phyloP scores from a whole-genome alignment of 2,329 filamentous ascomycete species.

The Harringtonia aguacate region DNA sequence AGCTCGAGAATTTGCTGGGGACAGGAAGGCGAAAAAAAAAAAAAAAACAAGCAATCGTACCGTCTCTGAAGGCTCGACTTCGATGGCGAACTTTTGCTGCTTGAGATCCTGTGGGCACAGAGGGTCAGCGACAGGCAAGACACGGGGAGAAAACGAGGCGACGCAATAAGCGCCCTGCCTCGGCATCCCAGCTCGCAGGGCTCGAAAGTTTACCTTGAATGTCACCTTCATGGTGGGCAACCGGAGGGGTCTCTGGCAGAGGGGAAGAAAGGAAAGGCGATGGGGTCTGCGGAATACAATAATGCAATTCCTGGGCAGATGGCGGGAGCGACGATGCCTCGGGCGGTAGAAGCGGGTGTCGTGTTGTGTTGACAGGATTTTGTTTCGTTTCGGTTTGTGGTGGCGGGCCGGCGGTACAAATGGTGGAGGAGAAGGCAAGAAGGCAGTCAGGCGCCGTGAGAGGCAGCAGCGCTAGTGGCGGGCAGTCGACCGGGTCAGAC shows the following conservation, averaged over 20 bases:
- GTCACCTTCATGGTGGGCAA: constrained; percentile 56
- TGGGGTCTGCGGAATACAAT: not conserved
- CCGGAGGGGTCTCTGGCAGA: not conserved
- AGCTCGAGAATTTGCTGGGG: constrained; percentile 2
- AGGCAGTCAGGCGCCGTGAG: not conserved
- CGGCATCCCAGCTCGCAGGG: not conserved
- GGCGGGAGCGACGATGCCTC: not conserved
- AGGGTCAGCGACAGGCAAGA: constrained; percentile 10
- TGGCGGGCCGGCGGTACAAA: no score
- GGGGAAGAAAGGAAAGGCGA: not conserved
- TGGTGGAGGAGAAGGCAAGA: no score
- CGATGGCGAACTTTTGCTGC: constrained; percentile 96
- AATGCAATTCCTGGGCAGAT: not conserved
- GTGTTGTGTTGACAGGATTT: no score
- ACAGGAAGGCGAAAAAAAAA: not conserved
- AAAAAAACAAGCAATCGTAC: constrained; percentile 41
- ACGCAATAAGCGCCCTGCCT: no score
- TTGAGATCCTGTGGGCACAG: constrained; percentile 78
- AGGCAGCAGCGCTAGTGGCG: constrained; percentile 3
- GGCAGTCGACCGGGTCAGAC: not conserved
- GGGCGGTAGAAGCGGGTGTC: no score
- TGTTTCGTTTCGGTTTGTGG: no score
- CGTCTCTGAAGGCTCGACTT: constrained; percentile 84
- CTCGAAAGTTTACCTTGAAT: constrained; percentile 41
- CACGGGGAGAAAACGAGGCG: not conserved